These are phyloP conservation scores for Piper betle DNA, from an alignment of 164 flowering plant genomes.

Conservation along the genomic window DNA sequence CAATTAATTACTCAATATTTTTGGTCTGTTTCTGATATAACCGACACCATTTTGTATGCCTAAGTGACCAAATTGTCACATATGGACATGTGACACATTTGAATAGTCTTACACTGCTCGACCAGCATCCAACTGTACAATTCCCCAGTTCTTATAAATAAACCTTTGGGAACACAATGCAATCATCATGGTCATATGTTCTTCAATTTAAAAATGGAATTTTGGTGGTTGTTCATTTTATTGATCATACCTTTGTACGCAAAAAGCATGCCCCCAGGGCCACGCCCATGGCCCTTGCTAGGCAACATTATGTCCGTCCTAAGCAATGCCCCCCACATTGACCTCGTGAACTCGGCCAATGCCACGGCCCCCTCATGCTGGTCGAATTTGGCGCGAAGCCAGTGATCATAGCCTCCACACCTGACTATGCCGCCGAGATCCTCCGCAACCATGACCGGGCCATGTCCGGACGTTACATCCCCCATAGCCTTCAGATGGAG, in stretches of 20 bases:
- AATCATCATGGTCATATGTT: too few relatives aligned
- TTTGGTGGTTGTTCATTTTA: not conserved
- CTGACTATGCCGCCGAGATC: conserved; percentile 16
- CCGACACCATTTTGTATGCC: too few relatives aligned
- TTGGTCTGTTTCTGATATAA: too few relatives aligned
- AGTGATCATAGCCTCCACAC: conserved; percentile 19
- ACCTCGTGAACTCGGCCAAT: conserved; percentile 9
- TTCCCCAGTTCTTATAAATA: too few relatives aligned
- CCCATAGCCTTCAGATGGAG: conserved; percentile 1
- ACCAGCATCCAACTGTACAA: too few relatives aligned
- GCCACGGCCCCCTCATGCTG: conserved; percentile 25
- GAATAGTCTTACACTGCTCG: too few relatives aligned
- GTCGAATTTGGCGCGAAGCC: conserved; percentile 19
- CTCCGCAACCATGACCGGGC: conserved; percentile 16
- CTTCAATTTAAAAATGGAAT: not conserved
- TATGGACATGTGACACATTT: too few relatives aligned
- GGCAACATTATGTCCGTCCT: conserved; percentile 21
- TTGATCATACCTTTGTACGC: not conserved
- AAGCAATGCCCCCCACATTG: conserved; percentile 13
- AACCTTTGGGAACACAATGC: too few relatives aligned
- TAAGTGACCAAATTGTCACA: too few relatives aligned
- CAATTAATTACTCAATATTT: too few relatives aligned
- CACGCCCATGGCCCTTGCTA: conserved; percentile 30
- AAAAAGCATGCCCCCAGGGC: conserved; percentile 27
- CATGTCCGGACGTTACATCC: conserved; percentile 12